Conservation (phyloP, 306 rosid species). For the Ziziphus jujuba region DNA sequence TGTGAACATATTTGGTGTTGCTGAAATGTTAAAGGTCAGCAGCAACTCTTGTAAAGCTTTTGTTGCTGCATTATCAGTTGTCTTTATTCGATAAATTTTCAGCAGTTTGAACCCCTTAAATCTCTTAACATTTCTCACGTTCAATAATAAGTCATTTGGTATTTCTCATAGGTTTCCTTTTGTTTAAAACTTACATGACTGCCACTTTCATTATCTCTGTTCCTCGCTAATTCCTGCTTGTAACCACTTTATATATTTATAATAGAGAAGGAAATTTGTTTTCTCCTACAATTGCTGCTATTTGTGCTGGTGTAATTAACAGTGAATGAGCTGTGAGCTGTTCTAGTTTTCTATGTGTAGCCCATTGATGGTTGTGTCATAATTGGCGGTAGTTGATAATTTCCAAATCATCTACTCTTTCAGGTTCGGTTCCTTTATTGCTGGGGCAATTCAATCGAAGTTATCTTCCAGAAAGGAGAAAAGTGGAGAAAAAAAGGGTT, state of each 20-base stretch:
- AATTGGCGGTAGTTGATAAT: not conserved
- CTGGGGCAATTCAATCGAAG: slow-evolving; percentile 71
- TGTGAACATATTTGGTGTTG: too few relatives aligned
- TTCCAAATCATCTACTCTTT: slow-evolving; percentile 23
- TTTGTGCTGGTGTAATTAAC: not conserved
- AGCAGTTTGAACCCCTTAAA: not conserved
- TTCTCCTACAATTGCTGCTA: not conserved
- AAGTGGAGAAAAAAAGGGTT: slow-evolving; percentile 38
- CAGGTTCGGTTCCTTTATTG: slow-evolving; percentile 85
- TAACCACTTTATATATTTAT: not conserved
- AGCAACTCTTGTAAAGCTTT: not conserved
- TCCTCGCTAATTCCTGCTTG: not conserved
- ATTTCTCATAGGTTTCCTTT: not conserved
- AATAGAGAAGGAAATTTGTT: not conserved
- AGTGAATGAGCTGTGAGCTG: not conserved
- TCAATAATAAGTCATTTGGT: not conserved
- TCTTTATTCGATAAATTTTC: not conserved
- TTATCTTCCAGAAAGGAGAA: slow-evolving; percentile 58
- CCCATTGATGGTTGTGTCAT: slow-evolving; percentile 1
- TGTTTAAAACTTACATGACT: not conserved
- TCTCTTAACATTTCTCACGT: not conserved
- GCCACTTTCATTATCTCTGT: not conserved
- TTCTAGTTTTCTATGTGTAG: not conserved
- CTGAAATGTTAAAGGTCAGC: not conserved
- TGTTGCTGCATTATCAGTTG: not conserved